These are phyloP conservation scores for Rosellinia necatrix DNA, from an alignment of 2,329 filamentous ascomycete species.

Conservation along the genomic window DNA sequence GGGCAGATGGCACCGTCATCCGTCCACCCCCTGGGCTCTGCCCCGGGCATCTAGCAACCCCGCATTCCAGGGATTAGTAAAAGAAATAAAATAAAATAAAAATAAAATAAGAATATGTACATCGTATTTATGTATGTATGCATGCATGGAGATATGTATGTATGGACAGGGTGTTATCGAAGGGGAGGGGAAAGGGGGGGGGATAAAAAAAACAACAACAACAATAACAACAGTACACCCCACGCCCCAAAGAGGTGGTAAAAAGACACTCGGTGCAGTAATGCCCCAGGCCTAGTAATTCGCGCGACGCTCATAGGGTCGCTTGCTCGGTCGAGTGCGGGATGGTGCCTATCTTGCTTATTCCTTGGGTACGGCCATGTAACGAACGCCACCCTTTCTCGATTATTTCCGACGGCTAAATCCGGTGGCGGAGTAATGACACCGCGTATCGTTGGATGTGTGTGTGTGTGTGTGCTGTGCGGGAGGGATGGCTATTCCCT, in stretches of 20 bases:
- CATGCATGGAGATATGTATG: too few species aligned
- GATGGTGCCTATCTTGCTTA: conserved; percentile 2
- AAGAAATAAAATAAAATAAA: too few species aligned
- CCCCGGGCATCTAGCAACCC: conserved; percentile 5
- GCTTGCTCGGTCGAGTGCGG: conserved; percentile 1
- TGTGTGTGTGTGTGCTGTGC: too few species aligned
- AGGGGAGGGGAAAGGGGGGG: too few species aligned
- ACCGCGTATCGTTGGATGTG: conserved; percentile 3
- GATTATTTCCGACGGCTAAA: conserved; percentile 30
- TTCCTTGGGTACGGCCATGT: not conserved
- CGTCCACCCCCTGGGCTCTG: too few species aligned
- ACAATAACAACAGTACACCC: too few species aligned
- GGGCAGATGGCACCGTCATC: too few species aligned
- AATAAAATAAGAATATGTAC: too few species aligned
- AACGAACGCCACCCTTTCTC: conserved; percentile 6
- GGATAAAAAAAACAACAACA: too few species aligned
- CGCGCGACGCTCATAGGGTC: conserved; percentile 9
- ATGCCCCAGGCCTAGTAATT: too few species aligned
- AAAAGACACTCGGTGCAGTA: too few species aligned
- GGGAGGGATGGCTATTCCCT: conserved; percentile 5
- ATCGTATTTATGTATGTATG: too few species aligned
- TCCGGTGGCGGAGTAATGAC: conserved; percentile 20
- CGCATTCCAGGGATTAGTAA: conserved; percentile 17
- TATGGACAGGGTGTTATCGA: conserved; percentile 10
- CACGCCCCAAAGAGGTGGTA: conserved; percentile 10